phyloP scores from a whole-genome alignment of 2,329 filamentous ascomycete genomes.

The Coniochaeta pulveracea region DNA sequence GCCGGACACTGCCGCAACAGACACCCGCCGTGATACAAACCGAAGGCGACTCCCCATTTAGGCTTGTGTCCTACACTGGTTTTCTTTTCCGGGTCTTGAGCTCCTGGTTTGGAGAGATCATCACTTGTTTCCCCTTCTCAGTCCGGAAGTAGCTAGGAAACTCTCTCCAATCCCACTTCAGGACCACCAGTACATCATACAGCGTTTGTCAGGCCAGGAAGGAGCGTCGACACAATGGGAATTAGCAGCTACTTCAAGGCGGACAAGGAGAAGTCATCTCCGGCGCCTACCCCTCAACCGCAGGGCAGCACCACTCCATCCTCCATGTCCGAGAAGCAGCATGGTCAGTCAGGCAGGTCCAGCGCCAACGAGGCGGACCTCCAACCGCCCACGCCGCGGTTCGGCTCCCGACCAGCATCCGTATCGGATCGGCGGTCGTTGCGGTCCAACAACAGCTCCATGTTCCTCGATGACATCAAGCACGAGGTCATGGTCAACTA shows the following conservation, averaged over 20 bases:
- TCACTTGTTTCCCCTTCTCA: no score
- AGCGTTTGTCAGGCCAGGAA: slow-evolving; percentile 2
- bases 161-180: no score
- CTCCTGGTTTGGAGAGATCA: background rate
- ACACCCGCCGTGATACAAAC: background rate
- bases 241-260: slow-evolving; percentile 52
- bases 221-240: slow-evolving; percentile 35
- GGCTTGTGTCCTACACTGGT: slow-evolving; percentile 2
- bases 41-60: slow-evolving; percentile 1
- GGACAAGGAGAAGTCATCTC: slow-evolving; percentile 23
- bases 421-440: slow-evolving; percentile 32
- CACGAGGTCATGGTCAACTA: slow-evolving; percentile 79
- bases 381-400: slow-evolving; percentile 34
- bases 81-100: background rate
- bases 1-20: background rate
- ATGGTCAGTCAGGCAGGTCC: slow-evolving; percentile 12
- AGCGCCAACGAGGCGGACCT: slow-evolving; percentile 33
- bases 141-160: background rate
- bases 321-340: slow-evolving; percentile 24
- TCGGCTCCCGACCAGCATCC: slow-evolving; percentile 40
- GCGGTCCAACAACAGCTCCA: slow-evolving; percentile 34
- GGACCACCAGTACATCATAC: background rate
- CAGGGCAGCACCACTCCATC: slow-evolving; percentile 12
- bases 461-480: slow-evolving; percentile 60
- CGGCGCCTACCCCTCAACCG: slow-evolving; percentile 3